These are phyloP conservation scores for Metschnikowia amazonensis DNA, from an alignment of 805 yeast genomes.

Conservation along the genomic window DNA sequence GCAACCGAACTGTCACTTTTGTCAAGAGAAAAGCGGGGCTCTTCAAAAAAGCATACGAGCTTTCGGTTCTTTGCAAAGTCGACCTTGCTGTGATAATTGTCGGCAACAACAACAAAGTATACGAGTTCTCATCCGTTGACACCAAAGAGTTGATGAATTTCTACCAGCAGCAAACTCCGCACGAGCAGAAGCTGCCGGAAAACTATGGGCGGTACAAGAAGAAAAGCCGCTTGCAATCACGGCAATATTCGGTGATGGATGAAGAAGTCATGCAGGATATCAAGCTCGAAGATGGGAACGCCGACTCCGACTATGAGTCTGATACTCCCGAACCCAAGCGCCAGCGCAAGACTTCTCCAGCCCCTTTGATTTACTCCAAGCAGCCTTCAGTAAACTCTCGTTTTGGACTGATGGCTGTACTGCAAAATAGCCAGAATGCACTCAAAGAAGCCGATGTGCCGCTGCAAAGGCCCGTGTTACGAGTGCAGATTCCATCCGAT, in stretches of 20 bases:
- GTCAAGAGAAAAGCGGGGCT: constrained; percentile 93
- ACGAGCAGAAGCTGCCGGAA: constrained; percentile 61
- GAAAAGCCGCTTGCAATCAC: constrained; percentile 25
- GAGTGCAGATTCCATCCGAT: constrained; percentile 64
- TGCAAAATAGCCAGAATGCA: not conserved
- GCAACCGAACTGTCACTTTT: constrained; percentile 83
- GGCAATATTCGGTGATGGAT: constrained; percentile 17
- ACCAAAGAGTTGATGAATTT: constrained; percentile 33
- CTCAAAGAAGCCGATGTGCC: constrained; percentile 13
- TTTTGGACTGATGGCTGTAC: constrained; percentile 9
- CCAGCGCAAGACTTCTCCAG: constrained; percentile 13
- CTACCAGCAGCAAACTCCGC: constrained; percentile 30
- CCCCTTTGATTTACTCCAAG: constrained; percentile 13
- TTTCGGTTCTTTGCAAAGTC: constrained; percentile 87
- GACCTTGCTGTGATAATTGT: constrained; percentile 88
- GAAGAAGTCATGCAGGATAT: constrained; percentile 19
- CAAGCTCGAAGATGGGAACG: constrained; percentile 12
- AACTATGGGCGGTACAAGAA: constrained; percentile 62
- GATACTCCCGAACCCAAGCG: constrained; percentile 36
- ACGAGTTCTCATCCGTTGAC: constrained; percentile 77
- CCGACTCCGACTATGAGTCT: constrained; percentile 32
- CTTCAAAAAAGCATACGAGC: constrained; percentile 80
- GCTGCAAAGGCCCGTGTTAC: constrained; percentile 50
- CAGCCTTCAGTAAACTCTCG: constrained; percentile 13
- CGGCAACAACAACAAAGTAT: constrained; percentile 77